Percentiles rank a stretch among this genome's conserved stretches.
These are phyloP conservation scores for Paecilomyces variotii DNA, from an alignment of 2,329 filamentous ascomycete genomes.

Conservation along the genomic window DNA sequence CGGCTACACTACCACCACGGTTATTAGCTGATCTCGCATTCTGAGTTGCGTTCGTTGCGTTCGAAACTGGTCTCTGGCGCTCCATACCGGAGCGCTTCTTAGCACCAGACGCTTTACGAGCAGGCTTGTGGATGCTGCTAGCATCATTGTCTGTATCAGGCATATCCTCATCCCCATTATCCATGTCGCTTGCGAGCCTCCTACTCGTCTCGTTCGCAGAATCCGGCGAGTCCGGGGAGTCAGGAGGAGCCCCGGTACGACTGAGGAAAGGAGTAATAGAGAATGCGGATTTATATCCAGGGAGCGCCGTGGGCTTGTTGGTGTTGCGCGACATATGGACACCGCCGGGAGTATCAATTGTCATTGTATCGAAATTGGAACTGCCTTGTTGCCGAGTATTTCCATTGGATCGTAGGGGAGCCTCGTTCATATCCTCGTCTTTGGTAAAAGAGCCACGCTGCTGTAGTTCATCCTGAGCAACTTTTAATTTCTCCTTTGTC, in stretches of 20 bases:
- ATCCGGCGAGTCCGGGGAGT: constrained; percentile 19
- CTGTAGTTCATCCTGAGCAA: constrained; percentile 46
- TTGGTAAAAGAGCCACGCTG: constrained; percentile 30
- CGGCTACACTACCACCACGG: constrained; percentile 6
- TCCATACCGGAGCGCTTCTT: neutral
- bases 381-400: constrained; percentile 22
- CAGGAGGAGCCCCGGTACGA: constrained; percentile 53
- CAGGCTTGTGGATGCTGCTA: neutral
- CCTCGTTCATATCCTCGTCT: constrained; percentile 15
- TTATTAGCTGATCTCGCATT: neutral
- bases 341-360: constrained; percentile 46
- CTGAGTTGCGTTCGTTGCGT: neutral
- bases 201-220: constrained; percentile 21
- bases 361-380: constrained; percentile 35
- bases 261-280: constrained; percentile 93
- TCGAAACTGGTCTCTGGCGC: neutral
- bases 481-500: constrained; percentile 65
- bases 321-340: constrained; percentile 47
- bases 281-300: constrained; percentile 84
- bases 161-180: neutral
- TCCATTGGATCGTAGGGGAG: constrained; percentile 33
- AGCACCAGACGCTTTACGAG: neutral
- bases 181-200: constrained; percentile 4
- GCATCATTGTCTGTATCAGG: neutral
- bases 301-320: constrained; percentile 48